Base-by-base conservation (phyloP, 768 basidiomycete species). In the Rhodotorula diobovata region DNA sequence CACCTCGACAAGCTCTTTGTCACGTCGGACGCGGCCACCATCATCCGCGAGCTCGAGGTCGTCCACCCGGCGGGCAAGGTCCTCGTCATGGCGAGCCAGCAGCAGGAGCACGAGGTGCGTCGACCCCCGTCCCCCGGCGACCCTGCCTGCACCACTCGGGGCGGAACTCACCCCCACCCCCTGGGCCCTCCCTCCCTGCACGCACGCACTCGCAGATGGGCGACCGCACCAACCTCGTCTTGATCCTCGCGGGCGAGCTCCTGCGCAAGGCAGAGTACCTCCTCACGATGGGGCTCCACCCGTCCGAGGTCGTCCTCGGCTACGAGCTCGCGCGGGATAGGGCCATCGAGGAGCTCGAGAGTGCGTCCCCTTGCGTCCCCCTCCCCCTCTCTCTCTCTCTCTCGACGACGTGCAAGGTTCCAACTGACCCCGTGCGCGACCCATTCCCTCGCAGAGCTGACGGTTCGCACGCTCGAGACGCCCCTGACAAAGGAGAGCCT, bases 31-130 rank as follows among this genome's bases (percentile, higher is more conserved):
- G 95, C 96, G 18, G 96, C 96, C 21, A 98, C 95, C 68, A 98
- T 99, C 81, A 93, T 99, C 78, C 86, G 89, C 74, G 96, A 99
- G 83, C 88, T 98, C 79, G 96, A 99, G 79, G 93, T 99, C 67
- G 93, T 98, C 25, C 96, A 99, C 81, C 96, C 96, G 1, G 96
- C 95, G 11, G 96, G 94, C 43, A 99, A 98, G 80, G 84, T 99
- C n/a, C 83, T 98, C n/a, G 95, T 97, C 23, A 96, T 97, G 93
- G 92, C 93, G 37, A 91, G 90, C 37, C 93, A 97, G 78, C 91
- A 95, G 21, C 96, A 98, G 80, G 96, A 97, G 80, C 81, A 88
- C 0, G 95, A 98, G 86, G 93, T 92, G 68, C 71, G 86, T 72
- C 14, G 14, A 43, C 59, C 41, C 48, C 23, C 10, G 23, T 46